Conservation (phyloP, 306 rosid species). For the Cicer pinnatifidum region DNA sequence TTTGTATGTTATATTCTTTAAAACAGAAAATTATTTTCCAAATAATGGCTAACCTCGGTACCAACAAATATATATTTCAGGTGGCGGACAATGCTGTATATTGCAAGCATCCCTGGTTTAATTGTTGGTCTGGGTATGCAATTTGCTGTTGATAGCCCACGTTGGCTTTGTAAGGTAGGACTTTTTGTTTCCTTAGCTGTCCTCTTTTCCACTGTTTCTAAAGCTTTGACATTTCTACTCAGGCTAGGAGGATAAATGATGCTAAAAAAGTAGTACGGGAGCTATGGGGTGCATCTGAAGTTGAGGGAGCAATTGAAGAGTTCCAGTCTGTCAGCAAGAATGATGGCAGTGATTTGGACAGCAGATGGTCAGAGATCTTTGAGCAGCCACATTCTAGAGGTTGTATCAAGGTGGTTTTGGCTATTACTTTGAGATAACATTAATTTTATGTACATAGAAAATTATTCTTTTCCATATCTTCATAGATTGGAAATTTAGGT, state of each 20-base stretch:
- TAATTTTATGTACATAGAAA: constrained; percentile 19
- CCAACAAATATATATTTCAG: constrained; percentile 53
- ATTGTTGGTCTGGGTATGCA: constrained; percentile 79
- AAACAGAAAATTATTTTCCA: constrained; percentile 22
- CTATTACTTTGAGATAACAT: constrained; percentile 34
- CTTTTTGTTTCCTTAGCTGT: constrained; percentile 32
- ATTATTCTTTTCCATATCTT: constrained; percentile 1
- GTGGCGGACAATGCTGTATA: constrained; percentile 91
- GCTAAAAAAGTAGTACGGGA: constrained; percentile 66
- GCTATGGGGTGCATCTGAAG: constrained; percentile 86
- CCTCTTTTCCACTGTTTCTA: constrained; percentile 25
- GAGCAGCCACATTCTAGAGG: constrained; percentile 88
- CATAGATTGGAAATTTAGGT: constrained; percentile 20
- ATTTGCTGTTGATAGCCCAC: constrained; percentile 92
- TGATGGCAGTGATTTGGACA: constrained; percentile 78
- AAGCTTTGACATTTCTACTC: constrained; percentile 40
- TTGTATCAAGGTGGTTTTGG: constrained; percentile 73
- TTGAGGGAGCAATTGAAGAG: constrained; percentile 75
- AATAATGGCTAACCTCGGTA: constrained; percentile 23
- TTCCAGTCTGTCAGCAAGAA: constrained; percentile 71
- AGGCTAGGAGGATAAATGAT: constrained; percentile 76
- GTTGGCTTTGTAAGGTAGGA: constrained; percentile 90
- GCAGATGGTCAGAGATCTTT: constrained; percentile 78
- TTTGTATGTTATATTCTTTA: background rate
- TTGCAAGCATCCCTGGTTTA: constrained; percentile 82